These are phyloP conservation scores for Cryphonectria japonica DNA, from an alignment of 2,329 filamentous ascomycete genomes.

Conservation along the genomic window DNA sequence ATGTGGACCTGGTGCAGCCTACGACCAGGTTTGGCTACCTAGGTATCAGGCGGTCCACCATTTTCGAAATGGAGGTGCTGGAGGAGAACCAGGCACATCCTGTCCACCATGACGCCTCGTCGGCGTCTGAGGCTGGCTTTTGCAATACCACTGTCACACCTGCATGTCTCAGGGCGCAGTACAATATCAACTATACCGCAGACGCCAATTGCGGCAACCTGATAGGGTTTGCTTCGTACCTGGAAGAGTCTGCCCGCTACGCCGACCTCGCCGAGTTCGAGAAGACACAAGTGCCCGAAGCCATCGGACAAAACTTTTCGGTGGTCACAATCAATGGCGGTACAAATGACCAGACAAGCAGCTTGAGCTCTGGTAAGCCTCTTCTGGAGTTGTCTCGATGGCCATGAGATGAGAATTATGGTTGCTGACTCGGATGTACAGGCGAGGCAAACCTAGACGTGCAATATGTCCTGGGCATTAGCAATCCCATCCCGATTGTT, in stretches of 20 bases:
- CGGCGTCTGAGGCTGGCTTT: slow-evolving; percentile 33
- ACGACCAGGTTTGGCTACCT: slow-evolving; percentile 65
- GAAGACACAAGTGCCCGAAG: slow-evolving; percentile 54
- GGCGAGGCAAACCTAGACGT: slow-evolving; percentile 35
- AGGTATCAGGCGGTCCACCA: slow-evolving; percentile 44
- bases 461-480: slow-evolving; percentile 30
- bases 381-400: neutral
- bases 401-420: neutral
- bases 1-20: slow-evolving; percentile 67
- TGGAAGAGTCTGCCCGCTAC: slow-evolving; percentile 53
- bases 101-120: neutral
- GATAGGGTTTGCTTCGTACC: slow-evolving; percentile 46
- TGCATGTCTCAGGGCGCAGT: slow-evolving; percentile 52
- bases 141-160: slow-evolving; percentile 51
- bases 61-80: slow-evolving; percentile 43
- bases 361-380: slow-evolving; percentile 39
- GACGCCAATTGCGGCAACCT: slow-evolving; percentile 35
- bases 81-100: slow-evolving; percentile 26
- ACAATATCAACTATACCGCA: slow-evolving; percentile 48
- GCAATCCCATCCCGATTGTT: slow-evolving; percentile 33
- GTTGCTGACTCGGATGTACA: slow-evolving; percentile 30
- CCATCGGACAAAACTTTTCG: slow-evolving; percentile 56
- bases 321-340: slow-evolving; percentile 61
- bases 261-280: slow-evolving; percentile 56
- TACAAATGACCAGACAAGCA: slow-evolving; percentile 50